A percentile compares a stretch with the other conserved stretches of the same genome.
Conservation (phyloP, 805 yeast species). For the Nakazawaea siamensis region DNA sequence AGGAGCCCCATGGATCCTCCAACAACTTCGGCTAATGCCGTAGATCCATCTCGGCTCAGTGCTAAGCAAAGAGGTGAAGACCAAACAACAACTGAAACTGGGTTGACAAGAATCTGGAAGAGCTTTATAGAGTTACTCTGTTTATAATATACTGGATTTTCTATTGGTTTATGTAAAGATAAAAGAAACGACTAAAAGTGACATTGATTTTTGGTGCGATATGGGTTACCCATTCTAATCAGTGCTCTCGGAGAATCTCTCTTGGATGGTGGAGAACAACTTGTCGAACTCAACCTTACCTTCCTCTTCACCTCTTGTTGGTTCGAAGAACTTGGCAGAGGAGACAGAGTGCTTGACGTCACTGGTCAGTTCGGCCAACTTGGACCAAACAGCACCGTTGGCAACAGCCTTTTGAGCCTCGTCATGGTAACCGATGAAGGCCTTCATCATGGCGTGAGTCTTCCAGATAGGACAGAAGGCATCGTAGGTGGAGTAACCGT, state of each 20-base stretch:
- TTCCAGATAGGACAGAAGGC: slow-evolving; percentile 99
- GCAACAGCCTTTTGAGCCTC: slow-evolving; percentile 97
- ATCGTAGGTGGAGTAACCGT: slow-evolving; percentile 97
- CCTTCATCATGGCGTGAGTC: slow-evolving; percentile 96
- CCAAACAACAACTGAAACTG: too few species aligned
- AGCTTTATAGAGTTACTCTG: too few species aligned
- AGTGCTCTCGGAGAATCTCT: slow-evolving; percentile 91
- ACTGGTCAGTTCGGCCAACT: slow-evolving; percentile 78
- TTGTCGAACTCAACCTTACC: slow-evolving; percentile 71
- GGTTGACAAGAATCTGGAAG: too few species aligned
- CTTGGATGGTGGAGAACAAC: slow-evolving; percentile 67
- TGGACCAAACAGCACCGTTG: slow-evolving; percentile 91
- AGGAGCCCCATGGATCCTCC: slow-evolving; percentile 1
- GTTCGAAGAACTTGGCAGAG: slow-evolving; percentile 93
- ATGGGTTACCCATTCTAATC: too few species aligned
- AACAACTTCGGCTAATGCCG: background rate
- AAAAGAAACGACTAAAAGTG: too few species aligned
- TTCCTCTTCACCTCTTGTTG: slow-evolving; percentile 80
- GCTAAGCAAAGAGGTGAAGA: too few species aligned
- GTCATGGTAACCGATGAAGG: slow-evolving; percentile 83
- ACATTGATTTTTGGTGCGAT: too few species aligned
- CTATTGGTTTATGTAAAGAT: too few species aligned
- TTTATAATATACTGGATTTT: too few species aligned
- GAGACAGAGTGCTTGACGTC: slow-evolving; percentile 93
- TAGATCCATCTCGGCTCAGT: too few species aligned